These are phyloP conservation scores for Eucalyptus sideroxylon DNA, from an alignment of 345 rosid species.

Conservation along the genomic window DNA sequence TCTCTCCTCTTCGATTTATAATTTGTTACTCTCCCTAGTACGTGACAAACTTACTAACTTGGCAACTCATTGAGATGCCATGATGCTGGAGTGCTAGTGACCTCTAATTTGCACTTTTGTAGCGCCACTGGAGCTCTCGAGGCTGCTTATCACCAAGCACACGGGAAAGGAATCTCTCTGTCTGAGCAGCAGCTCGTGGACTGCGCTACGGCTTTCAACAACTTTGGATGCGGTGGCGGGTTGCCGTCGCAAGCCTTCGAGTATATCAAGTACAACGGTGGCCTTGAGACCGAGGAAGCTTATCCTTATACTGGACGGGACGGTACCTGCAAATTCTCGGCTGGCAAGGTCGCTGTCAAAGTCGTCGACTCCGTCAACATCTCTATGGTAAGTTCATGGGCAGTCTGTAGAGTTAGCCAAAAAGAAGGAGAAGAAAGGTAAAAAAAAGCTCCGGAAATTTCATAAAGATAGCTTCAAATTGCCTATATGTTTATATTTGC, in stretches of 20 bases:
- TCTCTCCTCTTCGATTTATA: background rate
- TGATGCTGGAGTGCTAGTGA: background rate
- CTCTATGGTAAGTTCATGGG: slow-evolving; percentile 44
- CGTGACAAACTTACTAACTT: background rate
- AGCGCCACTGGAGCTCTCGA: slow-evolving; percentile 97
- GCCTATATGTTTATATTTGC: background rate
- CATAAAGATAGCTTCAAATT: background rate
- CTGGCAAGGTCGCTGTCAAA: slow-evolving; percentile 57
- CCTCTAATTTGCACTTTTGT: background rate
- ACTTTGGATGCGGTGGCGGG: slow-evolving; percentile 89
- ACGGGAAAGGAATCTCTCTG: slow-evolving; percentile 65
- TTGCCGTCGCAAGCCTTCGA: slow-evolving; percentile 98
- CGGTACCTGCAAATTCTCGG: slow-evolving; percentile 64
- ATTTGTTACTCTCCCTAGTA: background rate
- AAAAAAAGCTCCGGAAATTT: background rate
- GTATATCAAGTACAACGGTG: slow-evolving; percentile 84
- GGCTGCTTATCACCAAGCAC: slow-evolving; percentile 93
- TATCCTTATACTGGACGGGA: slow-evolving; percentile 65
- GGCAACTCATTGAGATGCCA: background rate
- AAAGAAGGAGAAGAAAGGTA: background rate
- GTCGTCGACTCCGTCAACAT: slow-evolving; percentile 69
- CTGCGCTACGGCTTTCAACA: slow-evolving; percentile 83
- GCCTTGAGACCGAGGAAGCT: slow-evolving; percentile 84
- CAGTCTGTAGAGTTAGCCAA: background rate
- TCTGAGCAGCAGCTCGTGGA: slow-evolving; percentile 99